Conservation (phyloP, 2,329 filamentous ascomycete species). For the Cordyceps cicadae region DNA sequence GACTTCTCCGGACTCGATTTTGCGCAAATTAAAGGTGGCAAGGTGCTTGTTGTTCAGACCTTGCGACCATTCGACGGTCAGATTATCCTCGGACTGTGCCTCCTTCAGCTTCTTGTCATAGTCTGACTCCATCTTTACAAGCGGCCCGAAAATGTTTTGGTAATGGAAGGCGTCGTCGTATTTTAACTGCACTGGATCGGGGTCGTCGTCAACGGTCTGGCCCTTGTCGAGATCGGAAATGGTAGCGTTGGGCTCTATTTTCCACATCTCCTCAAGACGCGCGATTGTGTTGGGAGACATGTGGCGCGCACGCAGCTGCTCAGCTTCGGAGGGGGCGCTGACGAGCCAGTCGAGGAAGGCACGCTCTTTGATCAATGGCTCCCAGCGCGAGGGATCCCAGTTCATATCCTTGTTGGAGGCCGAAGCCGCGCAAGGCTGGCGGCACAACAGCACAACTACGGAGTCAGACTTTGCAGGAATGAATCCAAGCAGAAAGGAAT, state of each 20-base stretch:
- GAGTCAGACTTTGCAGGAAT: conserved; percentile 98
- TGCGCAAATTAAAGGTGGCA: conserved; percentile 90
- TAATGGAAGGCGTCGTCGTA: conserved; percentile 99
- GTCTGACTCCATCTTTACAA: conserved; percentile 98
- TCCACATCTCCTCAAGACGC: conserved; percentile 97
- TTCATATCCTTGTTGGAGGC: conserved; percentile 99
- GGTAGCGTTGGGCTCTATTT: conserved; percentile 82
- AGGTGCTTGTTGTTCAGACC: conserved; percentile 96
- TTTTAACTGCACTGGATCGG: conserved; percentile 80
- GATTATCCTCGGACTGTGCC: conserved; percentile 91
- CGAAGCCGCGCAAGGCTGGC: conserved; percentile 90
- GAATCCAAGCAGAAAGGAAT: conserved; percentile 94
- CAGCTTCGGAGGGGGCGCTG: conserved; percentile 77
- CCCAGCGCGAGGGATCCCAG: conserved; percentile 97
- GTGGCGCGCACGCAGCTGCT: conserved; percentile 91
- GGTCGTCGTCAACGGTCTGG: conserved; percentile 87
- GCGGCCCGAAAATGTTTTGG: conserved; percentile 94
- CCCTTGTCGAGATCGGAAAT: conserved; percentile 88
- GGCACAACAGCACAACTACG: conserved; percentile 91
- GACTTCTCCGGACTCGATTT: conserved; percentile 94
- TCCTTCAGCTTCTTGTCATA: conserved; percentile 99
- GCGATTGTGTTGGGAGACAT: conserved; percentile 90
- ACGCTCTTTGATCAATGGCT: conserved; percentile 92
- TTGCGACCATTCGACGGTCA: conserved; percentile 89
- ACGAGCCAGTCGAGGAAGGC: conserved; percentile 95